Evolutionary conservation across 106 monocot species (phyloP).

Genomic region (Agapanthus africanus): DNA sequence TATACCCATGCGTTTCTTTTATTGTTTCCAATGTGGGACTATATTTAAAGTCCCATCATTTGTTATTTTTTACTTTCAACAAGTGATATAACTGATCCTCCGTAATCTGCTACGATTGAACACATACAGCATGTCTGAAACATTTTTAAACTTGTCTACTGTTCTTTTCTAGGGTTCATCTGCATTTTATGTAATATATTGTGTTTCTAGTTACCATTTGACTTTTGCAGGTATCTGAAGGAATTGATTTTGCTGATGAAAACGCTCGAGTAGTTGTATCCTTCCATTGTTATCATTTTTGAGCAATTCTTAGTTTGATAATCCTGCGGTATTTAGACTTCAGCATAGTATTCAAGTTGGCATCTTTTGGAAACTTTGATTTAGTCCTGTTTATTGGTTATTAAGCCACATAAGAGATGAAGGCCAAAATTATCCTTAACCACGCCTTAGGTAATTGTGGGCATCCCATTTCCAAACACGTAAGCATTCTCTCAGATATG

Average conservation of each 20-base stretch:
- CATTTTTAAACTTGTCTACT: no score
- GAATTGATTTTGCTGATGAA: slow-evolving; percentile 97
- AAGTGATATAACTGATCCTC: no score
- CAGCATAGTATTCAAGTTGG: background rate
- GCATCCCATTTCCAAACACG: slow-evolving; percentile 98
- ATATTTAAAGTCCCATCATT: no score
- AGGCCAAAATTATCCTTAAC: slow-evolving; percentile 40
- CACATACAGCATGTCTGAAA: no score
- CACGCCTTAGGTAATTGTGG: slow-evolving; percentile 80
- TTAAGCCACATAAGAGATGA: background rate
- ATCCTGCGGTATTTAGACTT: background rate
- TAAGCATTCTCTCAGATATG: slow-evolving; percentile 37
- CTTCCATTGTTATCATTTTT: slow-evolving; percentile 24
- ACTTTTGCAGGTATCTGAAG: slow-evolving; percentile 82
- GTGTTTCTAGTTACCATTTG: background rate
- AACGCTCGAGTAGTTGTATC: slow-evolving; percentile 99
- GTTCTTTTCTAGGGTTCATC: no score
- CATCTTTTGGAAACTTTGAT: background rate
- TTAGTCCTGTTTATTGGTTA: background rate
- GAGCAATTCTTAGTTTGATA: background rate
- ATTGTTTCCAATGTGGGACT: no score
- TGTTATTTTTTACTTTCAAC: no score
- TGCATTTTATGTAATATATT: background rate
- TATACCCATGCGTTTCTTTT: no score
- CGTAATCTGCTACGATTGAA: no score